These are phyloP conservation scores for Aspergillus ostianus DNA, from an alignment of 495 filamentous ascomycete species.

Conservation along the genomic window DNA sequence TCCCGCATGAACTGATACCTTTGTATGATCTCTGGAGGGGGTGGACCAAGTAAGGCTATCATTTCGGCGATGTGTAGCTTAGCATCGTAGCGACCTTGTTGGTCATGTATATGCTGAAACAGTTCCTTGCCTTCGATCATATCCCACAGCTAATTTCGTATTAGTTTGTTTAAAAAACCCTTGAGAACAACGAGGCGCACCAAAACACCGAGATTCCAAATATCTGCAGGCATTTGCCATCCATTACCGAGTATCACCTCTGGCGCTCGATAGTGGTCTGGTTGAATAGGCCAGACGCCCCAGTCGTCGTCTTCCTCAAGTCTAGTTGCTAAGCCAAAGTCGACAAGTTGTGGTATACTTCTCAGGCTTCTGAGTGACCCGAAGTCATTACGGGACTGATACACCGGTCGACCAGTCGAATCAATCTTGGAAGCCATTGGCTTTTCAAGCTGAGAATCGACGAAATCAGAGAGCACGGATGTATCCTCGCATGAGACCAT, in stretches of 20 bases:
- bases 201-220: conserved; percentile 50
- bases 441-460: conserved; percentile 33
- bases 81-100: conserved; percentile 33
- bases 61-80: conserved; percentile 46
- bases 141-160: conserved; percentile 46
- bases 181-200: conserved; percentile 32
- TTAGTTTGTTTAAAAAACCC: conserved; percentile 27
- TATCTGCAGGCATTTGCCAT: conserved; percentile 43
- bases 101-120: conserved; percentile 38
- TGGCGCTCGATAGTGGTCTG: conserved; percentile 45
- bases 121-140: conserved; percentile 48
- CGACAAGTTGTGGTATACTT: conserved; percentile 68
- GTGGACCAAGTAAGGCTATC: conserved; percentile 46
- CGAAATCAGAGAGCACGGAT: conserved; percentile 40
- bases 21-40: conserved; percentile 41
- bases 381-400: conserved; percentile 42
- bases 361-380: conserved; percentile 34
- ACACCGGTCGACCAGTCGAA: conserved; percentile 31
- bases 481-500: conserved; percentile 45
- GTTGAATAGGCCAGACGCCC: conserved; percentile 43
- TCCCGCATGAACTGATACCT: conserved; percentile 40
- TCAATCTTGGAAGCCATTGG: conserved; percentile 43
- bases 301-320: conserved; percentile 36
- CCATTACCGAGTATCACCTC: conserved; percentile 46
- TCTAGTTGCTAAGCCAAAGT: conserved; percentile 84